Evolutionary conservation across 2,329 filamentous ascomycete species (phyloP).

Genomic region (Escovopsis weberi): DNA sequence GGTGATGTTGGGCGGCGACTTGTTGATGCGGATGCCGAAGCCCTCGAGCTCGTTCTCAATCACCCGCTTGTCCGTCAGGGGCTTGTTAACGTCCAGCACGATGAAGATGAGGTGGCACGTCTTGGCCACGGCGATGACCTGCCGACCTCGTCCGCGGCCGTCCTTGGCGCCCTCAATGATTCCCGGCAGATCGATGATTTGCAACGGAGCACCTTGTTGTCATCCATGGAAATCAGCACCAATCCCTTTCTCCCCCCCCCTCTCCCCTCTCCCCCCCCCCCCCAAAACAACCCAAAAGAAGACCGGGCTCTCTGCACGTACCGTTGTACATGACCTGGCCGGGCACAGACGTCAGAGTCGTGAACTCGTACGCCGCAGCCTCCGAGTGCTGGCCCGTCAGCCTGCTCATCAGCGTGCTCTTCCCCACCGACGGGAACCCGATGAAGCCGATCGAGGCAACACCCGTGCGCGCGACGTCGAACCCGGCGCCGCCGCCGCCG

Average conservation of each 20-base stretch:
- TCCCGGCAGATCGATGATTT: conserved; percentile 96
- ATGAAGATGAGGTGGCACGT: conserved; percentile 99
- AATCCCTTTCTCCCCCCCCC: too few relatives aligned
- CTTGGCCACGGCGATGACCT: conserved; percentile 98
- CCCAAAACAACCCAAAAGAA: too few relatives aligned
- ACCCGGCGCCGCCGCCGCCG: conserved; percentile 74
- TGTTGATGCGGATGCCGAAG: conserved; percentile 96
- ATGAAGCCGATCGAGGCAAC: conserved; percentile 97
- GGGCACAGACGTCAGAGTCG: conserved; percentile 90
- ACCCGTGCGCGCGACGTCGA: conserved; percentile 95
- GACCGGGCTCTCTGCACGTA: conserved; percentile 14
- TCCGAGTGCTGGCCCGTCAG: conserved; percentile 96
- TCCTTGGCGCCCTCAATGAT: conserved; percentile 99
- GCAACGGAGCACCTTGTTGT: conserved; percentile 84
- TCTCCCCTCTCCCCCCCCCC: too few relatives aligned
- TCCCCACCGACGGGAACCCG: conserved; percentile 94
- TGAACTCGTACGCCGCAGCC: conserved; percentile 96
- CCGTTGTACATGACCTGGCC: conserved; percentile 93
- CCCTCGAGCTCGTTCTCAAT: conserved; percentile 94
- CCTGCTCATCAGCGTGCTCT: conserved; percentile 92
- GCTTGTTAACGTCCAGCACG: conserved; percentile 96
- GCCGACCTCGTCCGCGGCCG: conserved; percentile 89
- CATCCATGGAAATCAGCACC: not conserved
- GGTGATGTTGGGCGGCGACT: conserved; percentile 92
- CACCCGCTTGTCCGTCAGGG: conserved; percentile 86